Evolutionary conservation across 805 yeast genomes (phyloP), one percentile per base, ranked within the genome.

Genomic region (Alloascoidea hylecoeti): DNA sequence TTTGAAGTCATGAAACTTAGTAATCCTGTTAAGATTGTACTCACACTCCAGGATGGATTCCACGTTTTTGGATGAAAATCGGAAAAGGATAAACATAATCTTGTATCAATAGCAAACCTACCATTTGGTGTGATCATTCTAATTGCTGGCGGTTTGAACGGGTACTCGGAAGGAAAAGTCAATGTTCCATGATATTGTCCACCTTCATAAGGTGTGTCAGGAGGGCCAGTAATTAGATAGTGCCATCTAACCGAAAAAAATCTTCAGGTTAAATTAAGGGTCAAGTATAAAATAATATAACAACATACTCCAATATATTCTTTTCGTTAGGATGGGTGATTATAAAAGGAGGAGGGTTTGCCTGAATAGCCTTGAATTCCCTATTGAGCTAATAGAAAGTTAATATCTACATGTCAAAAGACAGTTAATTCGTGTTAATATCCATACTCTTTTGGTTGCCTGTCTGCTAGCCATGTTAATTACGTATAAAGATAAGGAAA

Each of bases 1-100:
- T 71, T 69, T 14, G 89, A 77, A 2, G 92, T 82, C 95, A 85
- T 85, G 50, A 85, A 85, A 55, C 94, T 81, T 46, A 85, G 61
- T 33, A 85, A 57, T 0, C 95, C 95, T 5, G 76, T 81, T 47
- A 85, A 63, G n/a, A 85, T 85, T 0, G 95, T 84, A 14, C 82
- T 64, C 15, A 84, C 95, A 35, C 85, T 76, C 95, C 95, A 85
- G 12, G 92, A 84, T 2, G 95, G 95, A 55, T 85, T 85, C 95
- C 95, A 85, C 1, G 78, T 63, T 53, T 84, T 92, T 3, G 94
- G 94, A 49, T 85, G 95, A 56, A 72, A 85, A 57, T 85, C 95
- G 53, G 88, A 77, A 85, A 85, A 84, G 15, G 82, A 74, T 35
- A 85, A 61, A 59, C 95, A 85, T 32, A 85, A 64, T 39, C 94